Percentiles rank a stretch among this genome's conserved stretches.
Conservation (phyloP, 2,329 filamentous ascomycete species). For the Clonostachys sp. region DNA sequence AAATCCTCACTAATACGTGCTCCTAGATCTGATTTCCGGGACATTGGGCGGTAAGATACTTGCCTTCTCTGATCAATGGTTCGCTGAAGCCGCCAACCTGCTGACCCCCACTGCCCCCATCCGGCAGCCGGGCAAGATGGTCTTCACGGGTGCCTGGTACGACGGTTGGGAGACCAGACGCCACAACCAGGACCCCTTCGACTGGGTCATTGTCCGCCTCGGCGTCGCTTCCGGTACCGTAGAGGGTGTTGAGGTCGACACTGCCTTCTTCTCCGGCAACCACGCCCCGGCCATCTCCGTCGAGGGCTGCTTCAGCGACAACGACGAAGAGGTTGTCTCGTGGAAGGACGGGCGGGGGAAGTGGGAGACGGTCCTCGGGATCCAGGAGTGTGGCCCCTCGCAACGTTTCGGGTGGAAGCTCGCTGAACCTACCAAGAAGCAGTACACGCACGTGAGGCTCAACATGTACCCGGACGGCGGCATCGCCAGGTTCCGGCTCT, state of each 20-base stretch:
- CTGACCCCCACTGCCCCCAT: slow-evolving; percentile 60
- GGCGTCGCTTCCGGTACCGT: slow-evolving; percentile 69
- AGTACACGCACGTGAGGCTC: slow-evolving; percentile 74
- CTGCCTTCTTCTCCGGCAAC: slow-evolving; percentile 77
- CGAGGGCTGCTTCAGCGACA: slow-evolving; percentile 65
- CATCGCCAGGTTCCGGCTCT: slow-evolving; percentile 75
- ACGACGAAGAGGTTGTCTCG: slow-evolving; percentile 59
- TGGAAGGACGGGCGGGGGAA: slow-evolving; percentile 54
- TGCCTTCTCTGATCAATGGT: slow-evolving; percentile 65
- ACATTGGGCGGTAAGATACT: slow-evolving; percentile 59
- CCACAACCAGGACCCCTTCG: slow-evolving; percentile 60
- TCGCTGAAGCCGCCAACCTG: slow-evolving; percentile 61
- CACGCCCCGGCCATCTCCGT: slow-evolving; percentile 76
- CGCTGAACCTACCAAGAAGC: slow-evolving; percentile 50
- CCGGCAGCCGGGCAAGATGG: slow-evolving; percentile 61
- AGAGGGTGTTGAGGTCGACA: slow-evolving; percentile 74
- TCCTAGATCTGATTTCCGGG: slow-evolving; percentile 54
- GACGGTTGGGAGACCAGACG: slow-evolving; percentile 67
- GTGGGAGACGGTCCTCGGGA: slow-evolving; percentile 69
- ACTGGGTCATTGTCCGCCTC: slow-evolving; percentile 63
- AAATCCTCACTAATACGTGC: not conserved
- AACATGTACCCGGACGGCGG: slow-evolving; percentile 86
- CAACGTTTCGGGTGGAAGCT: slow-evolving; percentile 73
- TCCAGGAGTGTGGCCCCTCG: slow-evolving; percentile 69
- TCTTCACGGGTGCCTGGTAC: slow-evolving; percentile 66